phyloP scores from a whole-genome alignment of 352 stramenopile genomes.

The Elongisporangium anandrum region DNA sequence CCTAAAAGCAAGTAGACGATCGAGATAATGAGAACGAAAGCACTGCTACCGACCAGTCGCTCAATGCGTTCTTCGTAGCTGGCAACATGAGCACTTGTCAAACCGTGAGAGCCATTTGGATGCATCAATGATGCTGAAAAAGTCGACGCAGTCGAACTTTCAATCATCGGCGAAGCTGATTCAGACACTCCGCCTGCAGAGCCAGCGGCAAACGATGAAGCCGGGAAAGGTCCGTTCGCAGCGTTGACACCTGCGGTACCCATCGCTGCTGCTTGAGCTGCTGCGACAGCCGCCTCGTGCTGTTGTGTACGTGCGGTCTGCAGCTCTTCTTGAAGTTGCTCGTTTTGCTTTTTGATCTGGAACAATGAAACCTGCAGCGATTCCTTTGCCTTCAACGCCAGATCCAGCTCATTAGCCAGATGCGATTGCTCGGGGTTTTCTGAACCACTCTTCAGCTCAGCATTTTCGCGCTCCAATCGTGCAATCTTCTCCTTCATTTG shows the following conservation, averaged over 20 bases:
- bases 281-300: conserved; percentile 5
- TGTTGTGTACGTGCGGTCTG: conserved; percentile 30
- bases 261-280: background rate
- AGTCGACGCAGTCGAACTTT: background rate
- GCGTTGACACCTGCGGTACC: background rate
- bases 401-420: conserved; percentile 67
- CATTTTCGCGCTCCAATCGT: conserved; percentile 73
- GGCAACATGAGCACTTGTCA: conserved; percentile 31
- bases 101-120: background rate
- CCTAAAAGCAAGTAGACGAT: conserved; percentile 5
- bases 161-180: background rate
- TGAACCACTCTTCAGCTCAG: conserved; percentile 50
- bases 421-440: conserved; percentile 44
- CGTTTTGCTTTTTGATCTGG: conserved; percentile 74
- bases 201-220: background rate
- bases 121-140: background rate
- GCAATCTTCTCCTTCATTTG: conserved; percentile 55
- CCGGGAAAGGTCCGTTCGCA: background rate
- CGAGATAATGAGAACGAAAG: conserved; percentile 3
- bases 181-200: background rate
- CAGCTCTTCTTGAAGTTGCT: conserved; percentile 65
- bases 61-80: conserved; percentile 74
- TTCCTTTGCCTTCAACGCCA: conserved; percentile 73
- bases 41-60: conserved; percentile 43
- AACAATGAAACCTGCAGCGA: conserved; percentile 59